Evolutionary conservation across 768 basidiomycete genomes (phyloP), one percentile per base, ranked within the genome.

Genomic region (Lentinula aciculospora): DNA sequence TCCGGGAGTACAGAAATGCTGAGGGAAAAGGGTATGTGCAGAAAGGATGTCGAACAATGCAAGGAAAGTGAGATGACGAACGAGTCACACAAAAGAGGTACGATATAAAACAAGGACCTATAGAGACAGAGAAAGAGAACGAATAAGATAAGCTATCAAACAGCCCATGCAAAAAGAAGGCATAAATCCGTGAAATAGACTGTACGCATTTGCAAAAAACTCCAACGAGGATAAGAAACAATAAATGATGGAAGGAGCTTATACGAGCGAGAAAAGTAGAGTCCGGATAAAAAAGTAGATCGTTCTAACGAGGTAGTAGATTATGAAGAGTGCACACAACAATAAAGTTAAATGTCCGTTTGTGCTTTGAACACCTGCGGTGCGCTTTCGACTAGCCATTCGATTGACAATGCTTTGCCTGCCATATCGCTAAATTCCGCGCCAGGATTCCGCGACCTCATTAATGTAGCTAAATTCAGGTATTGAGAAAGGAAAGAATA

Each of bases 341-440:
- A n/a, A n/a, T 13, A 42, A 15, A 2, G 21, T 36, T 45, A 56
- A 17, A 40, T 28, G 27, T 56, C 54, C 54, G 23, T 56, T 44
- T 40, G 42, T 28, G 40, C 45, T 15, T 21, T 69, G 66, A 81
- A 83, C 64, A 89, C 73, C 25, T 70, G 69, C 39, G 77, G 80
- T 12, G 92, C 92, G 67, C 96, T 89, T 68, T 98, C 94, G 60
- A 98, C 85, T 62, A 98, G 82, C 89, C 94, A 97, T 70, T 97
- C 94, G 51, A 99, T 79, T 65, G 89, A 84, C 58, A 94, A 80
- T 5, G 96, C 92, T 72, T 96, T 98, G 54, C 93, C 92, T 7
- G 92, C 95, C 92, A 98, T 98, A 70, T 99, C 96, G 65, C 86
- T 89, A 74, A 98, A 98, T 74, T 98, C 97, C 17, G 91, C 84